Base-by-base conservation (phyloP, 148 eudicot genomes). In the Suaeda aralocaspica region DNA sequence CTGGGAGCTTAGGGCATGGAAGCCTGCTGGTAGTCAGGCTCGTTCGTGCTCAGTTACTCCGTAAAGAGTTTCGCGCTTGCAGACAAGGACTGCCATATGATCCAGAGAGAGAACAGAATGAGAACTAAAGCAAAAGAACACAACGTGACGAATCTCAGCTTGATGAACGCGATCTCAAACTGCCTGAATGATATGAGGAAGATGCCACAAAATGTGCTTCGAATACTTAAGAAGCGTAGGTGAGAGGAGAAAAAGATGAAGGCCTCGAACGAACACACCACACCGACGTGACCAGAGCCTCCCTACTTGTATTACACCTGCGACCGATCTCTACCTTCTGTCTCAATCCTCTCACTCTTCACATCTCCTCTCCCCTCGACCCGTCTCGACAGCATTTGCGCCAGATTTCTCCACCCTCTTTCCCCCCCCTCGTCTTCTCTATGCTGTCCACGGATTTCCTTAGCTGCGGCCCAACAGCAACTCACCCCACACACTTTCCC, bases 161-260 rank as follows among this genome's bases (percentile, higher is more conserved):
- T 0, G 96, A 87, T 70, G 89, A 91, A 76, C 78, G 92, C 52
- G 96, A n/a, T n/a, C 84, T 2, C 66, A 77, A 21, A 91, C 96
- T 48, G 96, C 91, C 48, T 88, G 79, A 48, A 64, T 93, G 39
- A n/a, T n/a, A 91, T 91, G 97, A 71, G 82, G 83, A 86, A 81
- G 74, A 93, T 93, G 96, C 95, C 96, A 5, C 81, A n/a, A 84
- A 69, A 88, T 82, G 89, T 76, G 88, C 73, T 92, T 88, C 0
- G 92, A 93, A 70, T 88, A 85, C 73, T n/a, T n/a, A 78, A 84
- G 82, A 88, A 90, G 82, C 87, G 96, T 66, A 85, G 75, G 78
- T 90, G 98, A n/a, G n/a, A n/a, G 98, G 95, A 85, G 76, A 85
- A 83, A 84, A 90, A 93, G 88, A 88, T 90, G 95, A 88, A 88